Conservation (phyloP, 1,284 basidiomycete species). For the Inonotus obliquus region DNA sequence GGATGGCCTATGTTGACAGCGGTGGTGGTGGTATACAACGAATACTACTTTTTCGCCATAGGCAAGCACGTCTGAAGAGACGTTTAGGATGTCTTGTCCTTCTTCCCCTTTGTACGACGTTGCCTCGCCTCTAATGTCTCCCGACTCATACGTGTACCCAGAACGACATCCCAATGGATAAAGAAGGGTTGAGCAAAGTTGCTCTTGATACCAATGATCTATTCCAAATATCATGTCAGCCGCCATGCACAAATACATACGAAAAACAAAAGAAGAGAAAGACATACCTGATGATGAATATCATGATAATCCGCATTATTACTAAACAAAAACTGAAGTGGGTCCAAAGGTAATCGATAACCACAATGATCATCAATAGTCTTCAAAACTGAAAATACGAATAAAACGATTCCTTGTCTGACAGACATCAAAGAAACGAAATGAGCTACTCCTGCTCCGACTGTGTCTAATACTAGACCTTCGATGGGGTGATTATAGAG, state of each 20-base stretch:
- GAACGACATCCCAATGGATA: conserved; percentile 77
- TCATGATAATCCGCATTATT: conserved; percentile 99
- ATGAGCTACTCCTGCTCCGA: conserved; percentile 82
- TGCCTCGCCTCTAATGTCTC: conserved; percentile 53
- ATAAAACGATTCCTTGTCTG: conserved; percentile 85
- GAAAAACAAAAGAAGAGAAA: background rate
- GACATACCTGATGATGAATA: conserved; percentile 86
- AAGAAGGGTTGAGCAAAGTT: conserved; percentile 98
- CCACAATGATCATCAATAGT: conserved; percentile 99
- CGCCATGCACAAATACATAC: background rate
- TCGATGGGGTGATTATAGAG: conserved; percentile 98
- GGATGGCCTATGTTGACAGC: background rate
- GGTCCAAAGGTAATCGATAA: conserved; percentile 86
- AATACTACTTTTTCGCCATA: background rate
- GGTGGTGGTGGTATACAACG: background rate
- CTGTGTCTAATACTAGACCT: conserved; percentile 86
- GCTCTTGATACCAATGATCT: conserved; percentile 90
- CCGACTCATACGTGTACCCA: conserved; percentile 81
- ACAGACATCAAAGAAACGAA: conserved; percentile 64
- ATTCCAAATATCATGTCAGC: conserved; percentile 2
- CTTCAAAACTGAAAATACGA: conserved; percentile 83
- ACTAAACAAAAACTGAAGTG: conserved; percentile 80
- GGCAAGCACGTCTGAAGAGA: too few species aligned
- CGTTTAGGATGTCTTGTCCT: background rate
- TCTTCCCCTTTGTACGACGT: conserved; percentile 10